Evolutionary conservation across 129 eudicot species (phyloP).

Genomic region (Flaveria bidentis): DNA sequence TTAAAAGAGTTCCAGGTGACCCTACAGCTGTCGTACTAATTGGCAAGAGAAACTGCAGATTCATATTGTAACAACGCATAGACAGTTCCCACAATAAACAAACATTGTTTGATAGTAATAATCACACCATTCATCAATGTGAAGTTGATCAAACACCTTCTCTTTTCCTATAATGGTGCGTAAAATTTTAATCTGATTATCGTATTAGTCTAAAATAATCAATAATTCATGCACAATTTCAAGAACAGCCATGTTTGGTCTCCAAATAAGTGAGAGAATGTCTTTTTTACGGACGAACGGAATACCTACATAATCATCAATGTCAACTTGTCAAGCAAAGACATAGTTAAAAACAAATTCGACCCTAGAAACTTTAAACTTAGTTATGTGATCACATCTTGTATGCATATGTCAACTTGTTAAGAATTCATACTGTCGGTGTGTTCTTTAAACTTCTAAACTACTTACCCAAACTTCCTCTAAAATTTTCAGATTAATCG

Average conservation of each 20-base stretch:
- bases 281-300: neutral
- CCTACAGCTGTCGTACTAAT: conserved; percentile 9
- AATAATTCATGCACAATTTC: neutral
- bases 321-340: neutral
- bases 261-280: neutral
- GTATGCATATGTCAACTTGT: neutral
- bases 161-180: neutral
- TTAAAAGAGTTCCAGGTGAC: conserved; percentile 13
- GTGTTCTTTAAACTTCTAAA: neutral
- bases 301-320: too few relatives aligned
- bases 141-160: neutral
- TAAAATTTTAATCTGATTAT: neutral
- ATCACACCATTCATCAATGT: neutral
- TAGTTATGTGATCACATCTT: neutral
- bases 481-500: neutral
- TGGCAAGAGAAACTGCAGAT: conserved; percentile 5
- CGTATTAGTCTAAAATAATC: neutral
- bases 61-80: neutral
- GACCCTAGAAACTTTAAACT: neutral
- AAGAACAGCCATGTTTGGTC: neutral
- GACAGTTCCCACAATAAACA: neutral
- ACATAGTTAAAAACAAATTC: neutral
- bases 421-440: neutral
- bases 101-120: neutral
- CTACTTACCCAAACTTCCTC: conserved; percentile 2